Evolutionary conservation across 768 basidiomycete genomes (phyloP), one percentile per base, ranked within the genome.

Genomic region (Kondoa subrosea): DNA sequence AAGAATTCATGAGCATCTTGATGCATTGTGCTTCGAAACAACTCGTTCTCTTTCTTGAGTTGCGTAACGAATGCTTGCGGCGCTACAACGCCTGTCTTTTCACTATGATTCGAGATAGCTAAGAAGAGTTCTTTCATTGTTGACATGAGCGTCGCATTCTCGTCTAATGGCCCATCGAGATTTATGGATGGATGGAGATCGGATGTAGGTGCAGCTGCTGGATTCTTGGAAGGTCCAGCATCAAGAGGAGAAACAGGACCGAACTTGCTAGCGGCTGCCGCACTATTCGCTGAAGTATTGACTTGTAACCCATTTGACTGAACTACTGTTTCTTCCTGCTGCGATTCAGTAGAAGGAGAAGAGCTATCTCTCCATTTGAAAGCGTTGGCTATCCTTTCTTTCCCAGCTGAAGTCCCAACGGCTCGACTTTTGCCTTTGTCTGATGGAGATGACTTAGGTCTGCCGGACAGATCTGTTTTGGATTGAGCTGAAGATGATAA

Each of bases 1-100:
- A 96, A 81, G 77, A 99, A 97, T 78, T 99, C 95, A 78, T 97
- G 95, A 1, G 95, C 95, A 76, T 99, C 95, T 76, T 99, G 95
- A 76, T 99, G 95, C 83, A 88, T 87, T 17, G 88, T 86, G 40
- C 85, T 85, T 61, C 90, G 83, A 75, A 96, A 99, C 59, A 86
- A 81, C 73, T 91, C 89, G 77, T 97, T 97, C 73, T 89, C 81
- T 74, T 91, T 85, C 78, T 89, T 89, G 73, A 97, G 83, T 76
- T 93, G 93, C 75, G 90, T 86, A 76, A 99, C 87, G 77, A 99
- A 89, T 27, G 87, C 87, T 67, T 86, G 84, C 1, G 95, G 95
- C 1, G 90, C 83, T 56, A 96, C 83, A 8, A 88, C 88, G 68
- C 93, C 93, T 75, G 71, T 85, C 85, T 76, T 87, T 84, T 26